phyloP scores from a whole-genome alignment of 1,284 basidiomycete genomes.

The Tilletia walkeri region DNA sequence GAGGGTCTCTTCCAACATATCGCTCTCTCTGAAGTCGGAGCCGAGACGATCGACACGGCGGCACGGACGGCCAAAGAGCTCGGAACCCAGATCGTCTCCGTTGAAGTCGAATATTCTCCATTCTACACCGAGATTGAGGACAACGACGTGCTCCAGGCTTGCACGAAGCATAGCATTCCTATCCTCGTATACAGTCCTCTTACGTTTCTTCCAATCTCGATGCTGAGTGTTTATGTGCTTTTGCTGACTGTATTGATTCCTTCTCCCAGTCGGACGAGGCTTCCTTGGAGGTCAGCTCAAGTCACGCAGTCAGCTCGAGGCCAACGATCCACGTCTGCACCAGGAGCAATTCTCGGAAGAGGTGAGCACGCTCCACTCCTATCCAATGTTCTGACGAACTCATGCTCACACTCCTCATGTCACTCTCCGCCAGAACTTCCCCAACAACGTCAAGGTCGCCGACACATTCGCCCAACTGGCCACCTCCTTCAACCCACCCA shows the following conservation, averaged over 20 bases:
- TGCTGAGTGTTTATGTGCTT: neutral
- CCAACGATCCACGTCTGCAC: slow-evolving; percentile 59
- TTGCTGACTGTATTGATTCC: neutral
- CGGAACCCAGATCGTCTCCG: slow-evolving; percentile 58
- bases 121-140: slow-evolving; percentile 62
- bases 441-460: slow-evolving; percentile 63
- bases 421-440: slow-evolving; percentile 60
- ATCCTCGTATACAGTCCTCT: slow-evolving; percentile 64
- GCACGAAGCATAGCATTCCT: slow-evolving; percentile 61
- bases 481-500: slow-evolving; percentile 33
- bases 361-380: neutral
- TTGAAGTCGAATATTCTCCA: slow-evolving; percentile 68
- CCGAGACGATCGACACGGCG: slow-evolving; percentile 37
- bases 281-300: slow-evolving; percentile 65
- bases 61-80: slow-evolving; percentile 24
- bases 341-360: slow-evolving; percentile 19
- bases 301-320: slow-evolving; percentile 62
- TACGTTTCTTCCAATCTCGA: neutral
- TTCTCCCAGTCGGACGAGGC: slow-evolving; percentile 54
- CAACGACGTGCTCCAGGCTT: slow-evolving; percentile 56
- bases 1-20: slow-evolving; percentile 47
- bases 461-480: slow-evolving; percentile 57
- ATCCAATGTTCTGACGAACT: neutral
- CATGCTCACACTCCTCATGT: neutral
- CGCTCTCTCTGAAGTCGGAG: slow-evolving; percentile 43